These are phyloP conservation scores for Tuber microsphaerosporum DNA, from an alignment of 495 filamentous ascomycete genomes.

Conservation along the genomic window DNA sequence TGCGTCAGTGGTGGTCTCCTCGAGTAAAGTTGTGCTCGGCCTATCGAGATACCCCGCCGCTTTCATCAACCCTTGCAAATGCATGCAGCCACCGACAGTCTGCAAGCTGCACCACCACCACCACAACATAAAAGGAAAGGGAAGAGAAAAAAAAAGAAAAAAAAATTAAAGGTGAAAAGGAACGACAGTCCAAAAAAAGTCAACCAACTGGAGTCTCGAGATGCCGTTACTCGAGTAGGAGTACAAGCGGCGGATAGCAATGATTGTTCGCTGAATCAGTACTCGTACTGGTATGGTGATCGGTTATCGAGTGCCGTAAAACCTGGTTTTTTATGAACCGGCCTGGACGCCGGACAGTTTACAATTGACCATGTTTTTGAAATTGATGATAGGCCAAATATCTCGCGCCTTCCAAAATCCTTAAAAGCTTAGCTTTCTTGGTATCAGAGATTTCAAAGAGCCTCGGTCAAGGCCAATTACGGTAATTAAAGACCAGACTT, in stretches of 20 bases:
- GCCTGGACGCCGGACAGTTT: too few species aligned
- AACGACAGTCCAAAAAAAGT: not conserved
- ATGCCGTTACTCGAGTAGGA: not conserved
- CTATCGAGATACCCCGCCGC: constrained; percentile 30
- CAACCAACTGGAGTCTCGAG: not conserved
- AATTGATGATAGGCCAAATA: too few species aligned
- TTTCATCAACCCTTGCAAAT: constrained; percentile 23
- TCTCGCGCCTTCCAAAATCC: too few species aligned
- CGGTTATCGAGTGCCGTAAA: not conserved
- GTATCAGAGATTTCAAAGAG: too few species aligned
- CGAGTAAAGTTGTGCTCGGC: constrained; percentile 28
- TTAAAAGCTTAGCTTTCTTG: too few species aligned
- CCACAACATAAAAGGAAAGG: constrained; percentile 23
- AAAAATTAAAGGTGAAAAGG: not conserved
- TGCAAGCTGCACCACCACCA: constrained; percentile 22
- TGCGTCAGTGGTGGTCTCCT: constrained; percentile 29
- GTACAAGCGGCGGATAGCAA: not conserved
- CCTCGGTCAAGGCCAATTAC: too few species aligned
- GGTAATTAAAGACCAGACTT: too few species aligned
- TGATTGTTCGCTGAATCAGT: not conserved
- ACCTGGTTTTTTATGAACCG: too few species aligned
- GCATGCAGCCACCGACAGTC: constrained; percentile 25
- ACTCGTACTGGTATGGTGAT: not conserved
- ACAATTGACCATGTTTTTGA: too few species aligned
- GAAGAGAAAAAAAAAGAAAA: constrained; percentile 4